Conservation (phyloP, 805 yeast species). For the Kodamaea sagamina region DNA sequence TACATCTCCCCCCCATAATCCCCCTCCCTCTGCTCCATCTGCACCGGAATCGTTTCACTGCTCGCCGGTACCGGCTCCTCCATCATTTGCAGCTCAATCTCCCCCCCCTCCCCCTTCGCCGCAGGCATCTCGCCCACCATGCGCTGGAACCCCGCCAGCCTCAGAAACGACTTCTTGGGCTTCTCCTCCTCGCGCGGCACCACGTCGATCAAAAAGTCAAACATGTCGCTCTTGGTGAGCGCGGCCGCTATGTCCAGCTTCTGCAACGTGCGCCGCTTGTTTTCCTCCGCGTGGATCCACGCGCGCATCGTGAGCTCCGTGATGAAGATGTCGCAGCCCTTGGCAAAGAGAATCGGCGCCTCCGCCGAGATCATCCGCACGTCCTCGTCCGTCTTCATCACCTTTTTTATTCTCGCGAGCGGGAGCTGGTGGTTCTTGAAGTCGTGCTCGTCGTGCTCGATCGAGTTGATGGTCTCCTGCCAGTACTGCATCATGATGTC, state of each 20-base stretch:
- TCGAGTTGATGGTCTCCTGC: slow-evolving; percentile 92
- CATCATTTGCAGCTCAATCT: slow-evolving; percentile 1
- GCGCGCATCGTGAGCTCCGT: slow-evolving; percentile 98
- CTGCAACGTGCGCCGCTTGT: slow-evolving; percentile 91
- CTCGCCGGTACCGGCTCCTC: slow-evolving; percentile 2
- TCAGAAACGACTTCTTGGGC: slow-evolving; percentile 39
- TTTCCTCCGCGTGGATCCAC: slow-evolving; percentile 98
- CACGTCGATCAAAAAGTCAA: slow-evolving; percentile 93
- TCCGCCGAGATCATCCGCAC: slow-evolving; percentile 98
- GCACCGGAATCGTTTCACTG: no score
- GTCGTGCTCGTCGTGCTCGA: slow-evolving; percentile 86
- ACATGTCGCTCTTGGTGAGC: slow-evolving; percentile 91
- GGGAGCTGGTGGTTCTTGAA: slow-evolving; percentile 95
- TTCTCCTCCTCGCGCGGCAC: slow-evolving; percentile 88
- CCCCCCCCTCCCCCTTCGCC: background rate
- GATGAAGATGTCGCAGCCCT: slow-evolving; percentile 96
- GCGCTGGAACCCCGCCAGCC: slow-evolving; percentile 7
- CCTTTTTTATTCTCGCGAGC: slow-evolving; percentile 92
- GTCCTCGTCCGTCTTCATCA: slow-evolving; percentile 97
- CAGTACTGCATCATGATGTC: slow-evolving; percentile 94
- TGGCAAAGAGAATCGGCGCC: slow-evolving; percentile 96
- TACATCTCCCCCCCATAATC: no score
- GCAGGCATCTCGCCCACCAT: slow-evolving; percentile 3
- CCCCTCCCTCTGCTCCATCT: slow-evolving; percentile 7
- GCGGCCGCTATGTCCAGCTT: slow-evolving; percentile 95